Evolutionary conservation across 1,284 basidiomycete genomes (phyloP).

Genomic region (Coniferiporia sulphurascens): DNA sequence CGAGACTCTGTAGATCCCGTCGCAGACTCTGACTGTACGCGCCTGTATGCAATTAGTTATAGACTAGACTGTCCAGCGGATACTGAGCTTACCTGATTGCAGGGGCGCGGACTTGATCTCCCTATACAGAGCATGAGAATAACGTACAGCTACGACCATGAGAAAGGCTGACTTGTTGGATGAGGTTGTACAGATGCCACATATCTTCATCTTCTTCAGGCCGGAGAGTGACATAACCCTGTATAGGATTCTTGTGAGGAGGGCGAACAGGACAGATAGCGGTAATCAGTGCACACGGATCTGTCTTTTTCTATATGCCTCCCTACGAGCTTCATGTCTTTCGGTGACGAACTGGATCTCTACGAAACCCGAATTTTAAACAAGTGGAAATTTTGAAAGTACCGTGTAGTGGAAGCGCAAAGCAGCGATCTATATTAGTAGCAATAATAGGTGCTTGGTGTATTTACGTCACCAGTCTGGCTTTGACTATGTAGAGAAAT

Average conservation of each 20-base stretch:
- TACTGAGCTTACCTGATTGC: conserved; percentile 64
- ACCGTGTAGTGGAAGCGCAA: not conserved
- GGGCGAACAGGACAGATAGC: not conserved
- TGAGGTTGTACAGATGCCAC: conserved; percentile 99
- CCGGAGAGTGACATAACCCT: conserved; percentile 88
- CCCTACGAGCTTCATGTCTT: conserved; percentile 66
- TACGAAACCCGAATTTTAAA: not conserved
- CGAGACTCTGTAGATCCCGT: conserved; percentile 95
- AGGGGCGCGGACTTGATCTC: conserved; percentile 85
- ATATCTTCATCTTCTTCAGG: conserved; percentile 98
- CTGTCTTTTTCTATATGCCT: conserved; percentile 78
- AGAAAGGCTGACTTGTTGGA: conserved; percentile 47
- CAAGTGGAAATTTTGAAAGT: too few relatives aligned
- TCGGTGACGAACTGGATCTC: not conserved
- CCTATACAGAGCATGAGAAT: conserved; percentile 34
- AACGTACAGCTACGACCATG: conserved; percentile 5
- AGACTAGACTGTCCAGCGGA: conserved; percentile 3
- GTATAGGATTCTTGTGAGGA: conserved; percentile 18
- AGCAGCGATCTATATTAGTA: not conserved
- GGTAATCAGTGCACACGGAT: conserved; percentile 45
- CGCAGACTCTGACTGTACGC: conserved; percentile 75
- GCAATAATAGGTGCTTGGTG: not conserved
- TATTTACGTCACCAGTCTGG: not conserved
- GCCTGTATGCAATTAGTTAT: conserved; percentile 32
- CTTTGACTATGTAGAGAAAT: not conserved